Evolutionary conservation across 176 grass and related monocot species (phyloP), one percentile per base, ranked within the genome.

Genomic region (Carex parvula): DNA sequence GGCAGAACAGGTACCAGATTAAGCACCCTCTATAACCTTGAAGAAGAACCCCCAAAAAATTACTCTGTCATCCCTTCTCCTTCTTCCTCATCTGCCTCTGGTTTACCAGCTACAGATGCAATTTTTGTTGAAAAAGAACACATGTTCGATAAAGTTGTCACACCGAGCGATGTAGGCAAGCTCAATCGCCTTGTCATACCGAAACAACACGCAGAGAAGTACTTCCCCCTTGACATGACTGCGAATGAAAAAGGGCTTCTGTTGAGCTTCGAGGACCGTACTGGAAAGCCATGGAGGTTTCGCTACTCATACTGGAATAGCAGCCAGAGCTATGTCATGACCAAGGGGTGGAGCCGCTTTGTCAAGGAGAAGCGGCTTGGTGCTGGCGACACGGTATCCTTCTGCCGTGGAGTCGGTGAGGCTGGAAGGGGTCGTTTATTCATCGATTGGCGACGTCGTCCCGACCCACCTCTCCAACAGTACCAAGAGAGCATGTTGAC

Each of bases 281-380:
- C 75, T 0, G 91, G 93, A 50, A 93, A 95, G 83, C 24, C 89
- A 24, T 99, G 96, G 96, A 81, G 90, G 66, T 99, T 99, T 87
- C 89, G 96, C 42, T 99, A 99, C 91, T 99, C 96, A 6, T 99
- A 99, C 88, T 99, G 96, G 96, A 95, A 95, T 85, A 99, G 93
- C 91, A 99, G 96, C 89, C 96, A 99, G 88, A 99, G 93, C 88
- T 99, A 99, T 88, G 96, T 99, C 56, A 94, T 99, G 91, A 99
- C 96, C 85, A 99, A 99, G 35, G 96, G 96, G 0, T 99, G 96
- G 96, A 99, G 96, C 89, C 89, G 91, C 41, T 98, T 98, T 84
- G 96, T 98, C 63, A 95, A 93, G 83, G 96, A 98, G 86, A 98
- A 98, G 91, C 82, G 85, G 66, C 96, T 99, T 76, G 81, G 85